These are phyloP conservation scores for Pseudogymnoascus sp. DNA, from an alignment of 2,329 filamentous ascomycete genomes.

Conservation along the genomic window DNA sequence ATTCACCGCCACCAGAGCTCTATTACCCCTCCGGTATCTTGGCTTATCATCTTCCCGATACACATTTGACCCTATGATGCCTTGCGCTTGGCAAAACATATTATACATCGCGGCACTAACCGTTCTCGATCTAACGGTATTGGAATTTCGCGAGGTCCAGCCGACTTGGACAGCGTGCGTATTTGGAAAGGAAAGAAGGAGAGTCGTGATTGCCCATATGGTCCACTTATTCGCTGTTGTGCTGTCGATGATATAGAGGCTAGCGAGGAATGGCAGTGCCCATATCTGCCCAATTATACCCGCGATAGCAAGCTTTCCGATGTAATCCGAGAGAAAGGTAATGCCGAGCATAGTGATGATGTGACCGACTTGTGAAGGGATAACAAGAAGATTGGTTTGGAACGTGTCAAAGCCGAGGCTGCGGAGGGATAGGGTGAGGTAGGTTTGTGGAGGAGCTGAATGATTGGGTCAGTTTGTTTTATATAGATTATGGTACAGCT, in stretches of 20 bases:
- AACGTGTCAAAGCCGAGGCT: constrained; percentile 53
- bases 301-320: constrained; percentile 44
- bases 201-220: constrained; percentile 36
- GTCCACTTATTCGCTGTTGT: constrained; percentile 15
- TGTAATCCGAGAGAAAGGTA: constrained; percentile 36
- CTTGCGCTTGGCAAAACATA: constrained; percentile 40
- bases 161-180: constrained; percentile 42
- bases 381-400: constrained; percentile 54
- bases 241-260: constrained; percentile 30
- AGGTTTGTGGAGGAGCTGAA: constrained; percentile 36
- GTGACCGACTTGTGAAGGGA: constrained; percentile 46
- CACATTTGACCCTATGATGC: constrained; percentile 29
- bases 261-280: constrained; percentile 52
- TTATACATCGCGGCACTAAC: constrained; percentile 60
- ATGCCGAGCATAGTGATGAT: constrained; percentile 33
- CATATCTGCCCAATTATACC: constrained; percentile 47
- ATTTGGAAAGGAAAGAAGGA: constrained; percentile 36
- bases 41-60: constrained; percentile 44
- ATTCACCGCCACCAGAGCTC: constrained; percentile 43
- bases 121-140: constrained; percentile 52
- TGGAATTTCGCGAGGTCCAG: constrained; percentile 50
- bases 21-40: constrained; percentile 48
- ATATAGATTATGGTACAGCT: background rate
- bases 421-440: constrained; percentile 53
- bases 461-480: constrained; percentile 17